Percentiles rank a stretch among this genome's conserved stretches.
These are phyloP conservation scores for Cryptococcus maquisensis DNA, from an alignment of 1,284 basidiomycete species.

Conservation along the genomic window DNA sequence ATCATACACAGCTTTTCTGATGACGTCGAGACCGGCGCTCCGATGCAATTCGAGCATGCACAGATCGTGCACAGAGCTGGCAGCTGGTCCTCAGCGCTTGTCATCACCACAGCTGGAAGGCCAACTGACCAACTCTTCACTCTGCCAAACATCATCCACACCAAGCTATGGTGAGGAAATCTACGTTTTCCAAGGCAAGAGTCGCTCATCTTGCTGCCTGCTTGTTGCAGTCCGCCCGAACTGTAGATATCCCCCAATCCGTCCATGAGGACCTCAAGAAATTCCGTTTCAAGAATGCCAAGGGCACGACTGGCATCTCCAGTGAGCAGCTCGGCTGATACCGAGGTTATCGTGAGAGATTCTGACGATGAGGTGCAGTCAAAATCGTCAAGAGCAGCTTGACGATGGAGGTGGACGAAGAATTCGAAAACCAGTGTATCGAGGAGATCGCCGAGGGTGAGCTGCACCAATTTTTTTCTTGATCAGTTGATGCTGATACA, in stretches of 20 bases:
- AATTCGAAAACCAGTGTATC: slow-evolving; percentile 67
- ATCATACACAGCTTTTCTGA: too few species aligned
- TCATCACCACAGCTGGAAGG: too few species aligned
- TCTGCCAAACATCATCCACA: too few species aligned
- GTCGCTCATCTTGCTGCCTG: too few species aligned
- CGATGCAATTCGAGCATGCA: too few species aligned
- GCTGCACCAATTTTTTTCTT: neutral
- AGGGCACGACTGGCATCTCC: slow-evolving; percentile 68
- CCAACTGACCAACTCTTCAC: too few species aligned
- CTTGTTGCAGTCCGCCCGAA: slow-evolving; percentile 32
- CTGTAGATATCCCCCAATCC: slow-evolving; percentile 74
- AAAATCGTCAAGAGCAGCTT: slow-evolving; percentile 80
- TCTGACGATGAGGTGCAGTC: slow-evolving; percentile 46
- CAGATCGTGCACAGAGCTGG: too few species aligned
- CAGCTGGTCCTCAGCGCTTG: too few species aligned
- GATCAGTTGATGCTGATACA: neutral
- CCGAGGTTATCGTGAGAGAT: neutral
- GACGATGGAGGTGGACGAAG: slow-evolving; percentile 74
- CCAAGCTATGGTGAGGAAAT: too few species aligned
- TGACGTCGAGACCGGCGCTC: too few species aligned
- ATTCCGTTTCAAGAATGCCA: slow-evolving; percentile 70
- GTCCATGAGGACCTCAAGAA: slow-evolving; percentile 73
- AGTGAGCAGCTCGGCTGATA: slow-evolving; percentile 25
- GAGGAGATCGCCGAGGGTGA: slow-evolving; percentile 80
- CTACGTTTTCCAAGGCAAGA: too few species aligned